A percentile compares a stretch with the other conserved stretches of the same genome.
Conservation (phyloP, 352 stramenopile genomes). For the Pythium oligandrum region DNA sequence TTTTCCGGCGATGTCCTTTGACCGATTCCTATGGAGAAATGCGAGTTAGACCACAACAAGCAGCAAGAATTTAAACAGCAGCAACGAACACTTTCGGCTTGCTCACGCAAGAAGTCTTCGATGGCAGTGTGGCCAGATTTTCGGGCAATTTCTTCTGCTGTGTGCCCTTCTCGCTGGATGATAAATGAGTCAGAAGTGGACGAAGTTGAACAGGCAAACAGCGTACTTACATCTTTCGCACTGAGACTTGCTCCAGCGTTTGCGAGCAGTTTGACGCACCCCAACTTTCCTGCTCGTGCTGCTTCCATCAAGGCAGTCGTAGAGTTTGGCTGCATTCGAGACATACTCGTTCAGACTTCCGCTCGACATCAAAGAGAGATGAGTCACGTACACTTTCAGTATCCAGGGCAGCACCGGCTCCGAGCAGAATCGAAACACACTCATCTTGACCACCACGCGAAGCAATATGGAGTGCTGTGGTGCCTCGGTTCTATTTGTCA, state of each 20-base stretch:
- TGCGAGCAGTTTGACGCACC: constrained; percentile 66
- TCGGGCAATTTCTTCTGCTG: constrained; percentile 57
- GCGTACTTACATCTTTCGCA: constrained; percentile 65
- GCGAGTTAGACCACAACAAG: not conserved
- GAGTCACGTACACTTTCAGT: constrained; percentile 61
- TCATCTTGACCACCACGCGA: constrained; percentile 71
- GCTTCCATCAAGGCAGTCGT: constrained; percentile 88
- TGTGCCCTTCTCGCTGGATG: constrained; percentile 66
- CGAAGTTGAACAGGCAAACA: not conserved
- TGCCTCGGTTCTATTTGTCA: constrained; percentile 58
- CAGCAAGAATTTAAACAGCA: not conserved
- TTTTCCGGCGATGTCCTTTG: constrained; percentile 78
- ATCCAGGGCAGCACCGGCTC: constrained; percentile 64
- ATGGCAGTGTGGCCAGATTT: constrained; percentile 59
- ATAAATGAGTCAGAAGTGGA: constrained; percentile 3
- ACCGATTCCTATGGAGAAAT: constrained; percentile 57
- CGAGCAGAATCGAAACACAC: constrained; percentile 63
- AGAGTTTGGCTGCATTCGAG: constrained; percentile 55
- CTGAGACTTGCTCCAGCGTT: constrained; percentile 60
- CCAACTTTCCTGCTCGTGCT: constrained; percentile 70
- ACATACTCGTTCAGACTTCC: not conserved
- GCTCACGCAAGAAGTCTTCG: constrained; percentile 75
- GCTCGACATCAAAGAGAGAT: not conserved
- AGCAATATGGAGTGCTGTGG: constrained; percentile 78
- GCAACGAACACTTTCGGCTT: constrained; percentile 70